Base-by-base conservation (phyloP, 306 rosid species). In the Trifolium subterraneum region DNA sequence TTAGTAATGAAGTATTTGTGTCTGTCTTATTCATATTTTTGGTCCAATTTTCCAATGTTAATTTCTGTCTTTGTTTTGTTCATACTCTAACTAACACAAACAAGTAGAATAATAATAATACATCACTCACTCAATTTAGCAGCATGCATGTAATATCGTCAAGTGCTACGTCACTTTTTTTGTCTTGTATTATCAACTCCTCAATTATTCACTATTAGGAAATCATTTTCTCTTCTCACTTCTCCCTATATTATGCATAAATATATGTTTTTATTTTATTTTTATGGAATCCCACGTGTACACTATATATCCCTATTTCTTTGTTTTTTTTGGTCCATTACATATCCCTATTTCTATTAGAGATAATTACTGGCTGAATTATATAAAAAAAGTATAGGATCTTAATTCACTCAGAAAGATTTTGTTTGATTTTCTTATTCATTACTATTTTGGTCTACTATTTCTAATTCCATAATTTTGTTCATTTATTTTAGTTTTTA, bases 21-120 rank as follows among this genome's bases (percentile, higher is more conserved):
- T 27, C 4, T 62, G 77, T 78, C 77, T 71, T 14, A n/a, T 50
- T 78, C 47, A 10, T 16, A 1, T 56, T 42, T 55, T 22, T 35
- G 35, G 4, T 60, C 18, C 80, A 56, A 54, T 33, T 39, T 18
- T 58, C 64, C 44, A 22, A 27, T 48, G 7, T 65, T 27, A 33
- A 12, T 56, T 56, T 66, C 12, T 76, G 59, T 55, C 38, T 56
- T n/a, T 75, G 12, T 36, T 36, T 36, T 36, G 39, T 25, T 27
- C 27, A 22, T 22, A 20, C 31, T 7, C 29, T 25, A 25, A 2
- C n/a, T n/a, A n/a, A n/a, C n/a, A n/a, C n/a, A n/a, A n/a, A 51
- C 22, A 50, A 41, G 13, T 41, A 9, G 13, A 47, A 47, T 15
- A 6, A n/a, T n/a, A n/a, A n/a, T n/a, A n/a, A n/a, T n/a, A n/a